Evolutionary conservation across 2,329 filamentous ascomycete species (phyloP), one percentile per base, ranked within the genome.

Genomic region (Zymoseptoria crescenta): DNA sequence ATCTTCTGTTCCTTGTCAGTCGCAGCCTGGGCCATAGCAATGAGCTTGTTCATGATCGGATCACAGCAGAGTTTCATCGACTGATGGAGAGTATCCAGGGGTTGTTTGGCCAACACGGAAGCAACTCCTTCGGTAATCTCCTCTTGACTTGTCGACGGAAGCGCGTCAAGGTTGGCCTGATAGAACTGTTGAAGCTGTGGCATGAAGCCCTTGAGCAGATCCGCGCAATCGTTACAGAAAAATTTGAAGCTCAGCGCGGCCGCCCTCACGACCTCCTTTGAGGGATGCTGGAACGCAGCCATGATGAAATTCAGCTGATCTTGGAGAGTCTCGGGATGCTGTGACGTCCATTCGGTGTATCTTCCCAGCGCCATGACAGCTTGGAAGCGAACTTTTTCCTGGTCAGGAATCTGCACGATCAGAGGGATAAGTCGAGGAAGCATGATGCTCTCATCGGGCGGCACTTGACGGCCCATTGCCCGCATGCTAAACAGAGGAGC

Each of bases 331-430:
- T 96, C 91, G 0, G 93, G 90, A 70, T 99, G 94, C 53, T 91
- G 86, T 4, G 94, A 86, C 0, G 95, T 99, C 94, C 94, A 99
- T 74, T 97, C 93, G 0, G 95, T 99, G 72, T 99, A 99, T 62
- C 94, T 84, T 45, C 91, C 94, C 21, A 99, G 83, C 2, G 95
- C 92, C 91, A 99, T 96, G 69, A 97, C 96, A 5, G 93, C 93
- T 63, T 96, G 93, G 75, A 99, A 99, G 7, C 92, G 90, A n/a
- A 99, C 83, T 78, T 97, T 99, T 75, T 97, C 91, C 69, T 99
- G 94, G 69, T 89, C 87, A 0, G 94, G 94, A 61, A 99, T 96
- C 71, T 95, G 89, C 9, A 96, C 91, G 63, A 99, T 85, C 58
- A 99, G 80, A 19, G 92, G 92, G 77, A 99, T 96, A 16, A 99